Base-by-base conservation (phyloP, 805 yeast species). In the Candida palmyrensis region DNA sequence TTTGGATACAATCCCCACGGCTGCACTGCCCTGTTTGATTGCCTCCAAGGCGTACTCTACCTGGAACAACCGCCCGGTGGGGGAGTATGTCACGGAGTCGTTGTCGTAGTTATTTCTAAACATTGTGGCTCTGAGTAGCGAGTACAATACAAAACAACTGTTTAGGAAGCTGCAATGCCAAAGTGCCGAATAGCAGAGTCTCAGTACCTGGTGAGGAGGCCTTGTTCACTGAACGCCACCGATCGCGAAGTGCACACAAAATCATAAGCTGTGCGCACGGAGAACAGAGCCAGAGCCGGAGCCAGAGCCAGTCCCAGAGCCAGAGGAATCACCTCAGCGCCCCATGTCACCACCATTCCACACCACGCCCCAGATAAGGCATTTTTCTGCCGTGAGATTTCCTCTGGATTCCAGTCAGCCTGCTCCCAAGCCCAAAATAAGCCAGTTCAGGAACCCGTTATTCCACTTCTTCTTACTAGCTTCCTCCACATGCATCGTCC, bases 41-140 rank as follows among this genome's bases (percentile, higher is more conserved):
- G 98, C 97, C 49, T 87, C 96, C 33, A 86, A 66, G 3, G 96
- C 96, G 48, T 85, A 85, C 55, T 87, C 96, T 15, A 63, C 84
- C 62, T 86, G 96, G 64, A 87, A 88, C 39, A 87, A 75, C 47
- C 96, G 75, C 4, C 96, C 96, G 4, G 95, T 87, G 36, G 96
- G 96, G 21, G 97, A 90, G 66, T 86, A 92, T 10, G 99, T 92
- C 38, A 92, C 96, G 29, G 97, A 82, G 61, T 92, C 99, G 72
- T 95, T 94, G 61, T 92, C 98, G 73, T 92, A 92, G 52, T 94
- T 92, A 66, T 92, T 92, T 74, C 98, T 87, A 59, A 92, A 92
- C 98, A 56, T 56, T n/a, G n/a, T n/a, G n/a, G n/a, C n/a, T n/a
- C n/a, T n/a, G n/a, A n/a, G n/a, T n/a, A n/a, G n/a, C n/a, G n/a